phyloP scores from a whole-genome alignment of 2,329 filamentous ascomycete species.

The Calonectria montana region DNA sequence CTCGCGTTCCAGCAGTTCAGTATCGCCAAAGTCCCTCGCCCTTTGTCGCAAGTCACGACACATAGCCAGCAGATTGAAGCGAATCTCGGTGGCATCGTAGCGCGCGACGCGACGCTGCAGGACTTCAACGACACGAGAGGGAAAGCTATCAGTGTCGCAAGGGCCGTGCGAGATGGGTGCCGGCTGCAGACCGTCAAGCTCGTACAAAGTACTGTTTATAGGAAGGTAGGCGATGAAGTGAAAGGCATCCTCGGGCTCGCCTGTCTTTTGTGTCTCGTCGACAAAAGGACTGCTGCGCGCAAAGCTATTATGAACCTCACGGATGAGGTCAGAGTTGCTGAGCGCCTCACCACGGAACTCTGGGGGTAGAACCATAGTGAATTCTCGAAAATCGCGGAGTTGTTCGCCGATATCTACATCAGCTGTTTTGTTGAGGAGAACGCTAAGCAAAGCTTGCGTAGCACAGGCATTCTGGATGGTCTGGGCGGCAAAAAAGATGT shows the following conservation, averaged over 20 bases:
- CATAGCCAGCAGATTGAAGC: slow-evolving; percentile 96
- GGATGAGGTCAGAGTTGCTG: slow-evolving; percentile 74
- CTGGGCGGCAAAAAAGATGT: slow-evolving; percentile 93
- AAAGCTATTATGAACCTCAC: slow-evolving; percentile 90
- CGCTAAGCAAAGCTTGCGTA: slow-evolving; percentile 92
- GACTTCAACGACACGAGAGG: slow-evolving; percentile 85
- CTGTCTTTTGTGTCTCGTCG: slow-evolving; percentile 81
- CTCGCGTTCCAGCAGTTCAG: slow-evolving; percentile 81
- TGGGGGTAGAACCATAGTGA: slow-evolving; percentile 84
- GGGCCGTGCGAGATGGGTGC: slow-evolving; percentile 89
- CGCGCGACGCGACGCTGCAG: slow-evolving; percentile 84
- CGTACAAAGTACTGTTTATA: slow-evolving; percentile 84
- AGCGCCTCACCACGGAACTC: slow-evolving; percentile 74
- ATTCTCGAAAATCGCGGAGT: slow-evolving; percentile 85
- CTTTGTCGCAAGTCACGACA: slow-evolving; percentile 83
- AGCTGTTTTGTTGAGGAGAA: slow-evolving; percentile 85
- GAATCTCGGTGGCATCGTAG: slow-evolving; percentile 88
- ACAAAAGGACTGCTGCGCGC: slow-evolving; percentile 89
- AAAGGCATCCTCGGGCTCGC: slow-evolving; percentile 87
- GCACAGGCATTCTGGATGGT: slow-evolving; percentile 99
- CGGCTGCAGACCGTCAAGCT: slow-evolving; percentile 94
- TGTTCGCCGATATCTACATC: slow-evolving; percentile 78
- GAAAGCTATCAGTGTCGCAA: slow-evolving; percentile 78
- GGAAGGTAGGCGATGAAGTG: slow-evolving; percentile 97
- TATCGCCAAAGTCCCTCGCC: slow-evolving; percentile 85